Evolutionary conservation across 495 filamentous ascomycete genomes (phyloP), one percentile per base, ranked within the genome.

Genomic region (Immersiella caudata): DNA sequence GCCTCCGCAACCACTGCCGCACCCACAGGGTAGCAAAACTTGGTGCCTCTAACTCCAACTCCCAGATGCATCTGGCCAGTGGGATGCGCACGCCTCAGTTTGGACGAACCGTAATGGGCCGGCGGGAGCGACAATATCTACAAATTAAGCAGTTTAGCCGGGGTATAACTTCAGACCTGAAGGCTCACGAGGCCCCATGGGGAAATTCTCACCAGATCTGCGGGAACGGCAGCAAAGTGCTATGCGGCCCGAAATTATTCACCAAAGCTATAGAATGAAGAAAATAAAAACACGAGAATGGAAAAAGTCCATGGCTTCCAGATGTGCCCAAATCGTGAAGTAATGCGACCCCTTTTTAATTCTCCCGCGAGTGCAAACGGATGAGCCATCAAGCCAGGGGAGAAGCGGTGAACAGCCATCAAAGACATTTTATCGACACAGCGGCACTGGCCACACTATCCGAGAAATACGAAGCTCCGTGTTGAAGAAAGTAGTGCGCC

Each of bases 91-190:
- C 33, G 51, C 40, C n/a, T 22, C 11, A 26, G 52, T 0, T 16
- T 49, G 57, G 55, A 57, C 26, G 50, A 7, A 33, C 49, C 49
- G 62, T 46, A 65, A 62, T 71, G 65, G 64, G 36, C 62, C 27
- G 65, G 62, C 58, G 68, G 52, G 67, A 33, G 21, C 56, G 24
- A 60, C 60, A 71, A 71, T 71, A 71, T 71, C 69, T 68, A 16
- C 62, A 71, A 68, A 71, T 71, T 66, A 71, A 68, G 60, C 54
- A 35, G 27, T 71, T 71, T 71, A 71, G 69, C 69, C 69, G 69
- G 58, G 22, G 52, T 20, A 14, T n/a, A 12, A 46, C 25, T 52
- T 64, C 60, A 59, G 20, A 56, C 59, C 52, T 51, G 24, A 64
- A 58, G 66, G 65, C 65, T 67, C 65, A 67, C 59, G 58, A 46